Conservation (phyloP, 169 alveolate species). For the Theileria annulata region DNA sequence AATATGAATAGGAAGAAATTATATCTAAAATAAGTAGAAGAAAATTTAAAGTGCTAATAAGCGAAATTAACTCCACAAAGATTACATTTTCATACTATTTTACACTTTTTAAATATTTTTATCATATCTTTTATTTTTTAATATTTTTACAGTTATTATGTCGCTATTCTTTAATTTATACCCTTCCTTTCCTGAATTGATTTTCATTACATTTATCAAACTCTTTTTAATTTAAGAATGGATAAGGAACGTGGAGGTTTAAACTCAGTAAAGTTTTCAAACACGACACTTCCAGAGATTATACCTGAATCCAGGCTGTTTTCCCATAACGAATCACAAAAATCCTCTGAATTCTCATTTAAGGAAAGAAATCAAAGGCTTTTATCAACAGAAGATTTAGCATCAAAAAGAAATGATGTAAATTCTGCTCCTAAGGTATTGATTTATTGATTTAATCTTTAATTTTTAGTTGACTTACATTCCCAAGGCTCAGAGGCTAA, state of each 20-base stretch:
- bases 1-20: background rate
- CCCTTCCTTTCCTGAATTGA: background rate
- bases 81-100: background rate
- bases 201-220: no score
- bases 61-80: background rate
- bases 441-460: conserved; percentile 19
- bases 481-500: conserved; percentile 69
- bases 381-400: conserved; percentile 28
- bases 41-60: no score
- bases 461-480: conserved; percentile 57
- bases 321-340: background rate
- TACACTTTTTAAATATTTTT: no score
- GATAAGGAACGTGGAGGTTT: background rate
- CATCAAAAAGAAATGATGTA: background rate
- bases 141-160: no score
- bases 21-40: background rate
- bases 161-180: no score
- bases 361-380: conserved; percentile 5
- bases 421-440: conserved; percentile 42
- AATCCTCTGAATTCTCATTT: background rate
- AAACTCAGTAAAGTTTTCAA: background rate
- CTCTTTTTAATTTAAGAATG: background rate
- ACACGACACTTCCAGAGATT: conserved; percentile 24
- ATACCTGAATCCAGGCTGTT: conserved; percentile 12
- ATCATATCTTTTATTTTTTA: no score